Conservation (phyloP, 2,329 filamentous ascomycete genomes). For the Malbranchea cinnamomea region DNA sequence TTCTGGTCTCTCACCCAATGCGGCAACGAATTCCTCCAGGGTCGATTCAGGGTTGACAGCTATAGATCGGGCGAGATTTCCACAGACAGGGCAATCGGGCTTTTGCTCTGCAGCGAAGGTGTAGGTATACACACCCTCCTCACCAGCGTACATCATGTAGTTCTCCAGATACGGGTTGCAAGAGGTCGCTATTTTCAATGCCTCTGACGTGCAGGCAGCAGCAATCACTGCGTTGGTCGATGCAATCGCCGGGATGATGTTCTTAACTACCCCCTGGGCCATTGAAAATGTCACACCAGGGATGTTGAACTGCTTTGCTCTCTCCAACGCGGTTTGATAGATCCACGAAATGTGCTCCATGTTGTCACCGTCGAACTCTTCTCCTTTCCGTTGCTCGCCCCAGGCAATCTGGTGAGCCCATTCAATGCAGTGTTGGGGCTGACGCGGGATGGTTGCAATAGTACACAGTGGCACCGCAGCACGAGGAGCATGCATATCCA, state of each 20-base stretch:
- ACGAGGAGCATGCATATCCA: constrained; percentile 96
- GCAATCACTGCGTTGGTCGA: constrained; percentile 96
- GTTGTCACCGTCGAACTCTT: constrained; percentile 84
- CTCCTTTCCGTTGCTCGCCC: constrained; percentile 73
- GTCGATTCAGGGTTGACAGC: constrained; percentile 56
- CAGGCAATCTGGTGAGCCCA: constrained; percentile 98
- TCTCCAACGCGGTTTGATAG: constrained; percentile 65
- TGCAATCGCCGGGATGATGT: constrained; percentile 96
- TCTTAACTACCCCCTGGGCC: constrained; percentile 96
- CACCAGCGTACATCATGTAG: constrained; percentile 99
- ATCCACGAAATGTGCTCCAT: constrained; percentile 97
- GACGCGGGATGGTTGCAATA: constrained; percentile 85
- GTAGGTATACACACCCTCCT: constrained; percentile 91
- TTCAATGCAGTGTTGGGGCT: constrained; percentile 95
- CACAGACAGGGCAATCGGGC: constrained; percentile 87
- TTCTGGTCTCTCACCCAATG: constrained; percentile 67
- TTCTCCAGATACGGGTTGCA: constrained; percentile 74
- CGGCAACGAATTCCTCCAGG: constrained; percentile 71
- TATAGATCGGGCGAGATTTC: constrained; percentile 63
- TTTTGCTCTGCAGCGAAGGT: constrained; percentile 94
- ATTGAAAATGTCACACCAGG: constrained; percentile 84
- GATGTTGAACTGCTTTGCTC: constrained; percentile 81
- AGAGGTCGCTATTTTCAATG: constrained; percentile 78
- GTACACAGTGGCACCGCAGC: constrained; percentile 95
- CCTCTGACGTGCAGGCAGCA: constrained; percentile 90